Percentiles rank a stretch among this genome's conserved stretches.
Conservation (phyloP, 164 flowering plant species). For the Magnolia kwangsiensis region DNA sequence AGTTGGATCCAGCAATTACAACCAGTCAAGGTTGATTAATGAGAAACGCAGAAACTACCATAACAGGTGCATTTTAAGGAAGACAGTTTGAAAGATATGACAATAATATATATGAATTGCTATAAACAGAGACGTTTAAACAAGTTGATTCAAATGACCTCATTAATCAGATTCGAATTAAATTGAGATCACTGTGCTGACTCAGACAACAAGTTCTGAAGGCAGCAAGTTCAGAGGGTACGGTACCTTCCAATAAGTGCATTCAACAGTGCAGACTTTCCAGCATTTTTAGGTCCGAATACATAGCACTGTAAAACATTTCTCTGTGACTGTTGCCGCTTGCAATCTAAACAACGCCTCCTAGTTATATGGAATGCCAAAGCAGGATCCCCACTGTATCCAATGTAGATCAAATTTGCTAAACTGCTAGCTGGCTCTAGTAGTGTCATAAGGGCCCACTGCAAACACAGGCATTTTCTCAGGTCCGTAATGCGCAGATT, state of each 20-base stretch:
- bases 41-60: neutral
- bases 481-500: neutral
- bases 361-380: conserved; percentile 73
- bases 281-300: conserved; percentile 86
- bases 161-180: neutral
- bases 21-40: neutral
- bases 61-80: neutral
- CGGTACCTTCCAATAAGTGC: conserved; percentile 79
- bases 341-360: conserved; percentile 69
- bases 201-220: neutral
- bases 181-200: neutral
- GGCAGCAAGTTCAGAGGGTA: neutral
- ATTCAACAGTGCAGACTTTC: conserved; percentile 77
- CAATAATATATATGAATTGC: neutral
- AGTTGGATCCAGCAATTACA: neutral
- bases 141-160: neutral
- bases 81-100: neutral
- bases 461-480: conserved; percentile 26
- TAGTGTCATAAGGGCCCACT: conserved; percentile 98
- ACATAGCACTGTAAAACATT: conserved; percentile 93
- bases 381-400: conserved; percentile 69
- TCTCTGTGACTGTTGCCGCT: conserved; percentile 78
- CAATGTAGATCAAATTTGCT: conserved; percentile 78
- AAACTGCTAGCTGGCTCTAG: conserved; percentile 66
- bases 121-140: neutral